Evolutionary conservation across 805 yeast species (phyloP).

Genomic region (Maudiozyma turicensis): DNA sequence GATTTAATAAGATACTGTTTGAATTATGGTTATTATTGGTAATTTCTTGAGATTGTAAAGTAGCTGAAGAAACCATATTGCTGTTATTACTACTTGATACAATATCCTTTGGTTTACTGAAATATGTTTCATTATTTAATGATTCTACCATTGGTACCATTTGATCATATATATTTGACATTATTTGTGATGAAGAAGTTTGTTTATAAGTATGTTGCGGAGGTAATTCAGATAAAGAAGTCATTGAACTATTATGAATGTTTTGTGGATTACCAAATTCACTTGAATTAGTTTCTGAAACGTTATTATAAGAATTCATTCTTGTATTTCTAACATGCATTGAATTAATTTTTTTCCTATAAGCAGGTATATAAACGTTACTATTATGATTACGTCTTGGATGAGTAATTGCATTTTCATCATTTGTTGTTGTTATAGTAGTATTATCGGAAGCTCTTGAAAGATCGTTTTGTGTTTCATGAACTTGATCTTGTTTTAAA

Average conservation of each 20-base stretch:
- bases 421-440: not conserved
- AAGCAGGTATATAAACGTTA: conserved; percentile 31
- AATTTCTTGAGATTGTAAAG: not conserved
- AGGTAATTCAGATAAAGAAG: not conserved
- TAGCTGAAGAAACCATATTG: not conserved
- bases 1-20: not conserved
- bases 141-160: conserved; percentile 5
- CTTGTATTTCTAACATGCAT: conserved; percentile 1
- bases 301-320: not conserved
- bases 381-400: not conserved
- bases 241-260: not conserved
- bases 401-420: not conserved
- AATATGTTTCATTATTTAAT: not conserved
- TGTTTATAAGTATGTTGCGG: conserved; percentile 1
- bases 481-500: not conserved
- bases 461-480: not conserved
- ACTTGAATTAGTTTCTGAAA: not conserved
- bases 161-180: conserved; percentile 5
- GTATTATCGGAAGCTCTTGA: not conserved
- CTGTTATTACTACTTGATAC: not conserved
- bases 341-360: conserved; percentile 28
- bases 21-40: not conserved
- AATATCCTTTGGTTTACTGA: not conserved
- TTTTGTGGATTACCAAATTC: not conserved
- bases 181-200: not conserved